Percentiles rank a stretch among this genome's conserved stretches.
Evolutionary conservation across 768 basidiomycete species (phyloP).

Genomic region (Amyloporia xantha): DNA sequence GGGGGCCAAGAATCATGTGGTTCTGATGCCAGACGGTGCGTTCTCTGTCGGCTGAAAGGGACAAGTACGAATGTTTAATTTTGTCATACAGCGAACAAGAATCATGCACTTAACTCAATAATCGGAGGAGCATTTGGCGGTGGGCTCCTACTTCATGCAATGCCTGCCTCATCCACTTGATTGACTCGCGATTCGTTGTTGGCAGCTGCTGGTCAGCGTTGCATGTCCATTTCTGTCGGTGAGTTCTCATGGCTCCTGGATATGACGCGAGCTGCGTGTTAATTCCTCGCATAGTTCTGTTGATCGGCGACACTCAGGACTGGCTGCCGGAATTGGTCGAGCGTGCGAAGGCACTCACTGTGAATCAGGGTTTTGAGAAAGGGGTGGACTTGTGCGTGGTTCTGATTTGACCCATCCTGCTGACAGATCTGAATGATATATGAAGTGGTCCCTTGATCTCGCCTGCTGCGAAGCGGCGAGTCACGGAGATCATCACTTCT

Average conservation of each 20-base stretch:
- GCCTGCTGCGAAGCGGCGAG: conserved; percentile 72
- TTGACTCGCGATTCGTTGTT: conserved; percentile 6
- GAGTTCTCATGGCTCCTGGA: conserved; percentile 17
- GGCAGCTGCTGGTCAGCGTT: conserved; percentile 89
- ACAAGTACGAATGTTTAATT: conserved; percentile 15
- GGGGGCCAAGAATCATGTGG: conserved; percentile 94
- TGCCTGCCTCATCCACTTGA: not conserved
- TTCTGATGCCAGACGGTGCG: conserved; percentile 90
- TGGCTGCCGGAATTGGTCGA: conserved; percentile 89
- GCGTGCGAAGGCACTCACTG: conserved; percentile 70
- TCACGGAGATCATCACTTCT: conserved; percentile 67
- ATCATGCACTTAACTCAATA: conserved; percentile 85
- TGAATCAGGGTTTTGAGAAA: conserved; percentile 87
- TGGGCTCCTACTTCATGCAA: conserved; percentile 22
- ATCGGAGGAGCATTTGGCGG: conserved; percentile 92
- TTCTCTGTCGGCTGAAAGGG: not conserved
- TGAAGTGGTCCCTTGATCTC: conserved; percentile 74
- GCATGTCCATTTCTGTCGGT: conserved; percentile 95
- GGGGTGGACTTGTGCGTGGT: conserved; percentile 70
- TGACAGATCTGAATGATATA: not conserved
- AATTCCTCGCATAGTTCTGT: conserved; percentile 45
- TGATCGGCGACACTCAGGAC: conserved; percentile 71
- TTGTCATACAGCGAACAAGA: conserved; percentile 82
- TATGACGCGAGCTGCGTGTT: not conserved
- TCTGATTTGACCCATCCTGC: conserved; percentile 1